These are phyloP conservation scores for Tolypocladium cylindrosporum DNA, from an alignment of 2,329 filamentous ascomycete species.

Conservation along the genomic window DNA sequence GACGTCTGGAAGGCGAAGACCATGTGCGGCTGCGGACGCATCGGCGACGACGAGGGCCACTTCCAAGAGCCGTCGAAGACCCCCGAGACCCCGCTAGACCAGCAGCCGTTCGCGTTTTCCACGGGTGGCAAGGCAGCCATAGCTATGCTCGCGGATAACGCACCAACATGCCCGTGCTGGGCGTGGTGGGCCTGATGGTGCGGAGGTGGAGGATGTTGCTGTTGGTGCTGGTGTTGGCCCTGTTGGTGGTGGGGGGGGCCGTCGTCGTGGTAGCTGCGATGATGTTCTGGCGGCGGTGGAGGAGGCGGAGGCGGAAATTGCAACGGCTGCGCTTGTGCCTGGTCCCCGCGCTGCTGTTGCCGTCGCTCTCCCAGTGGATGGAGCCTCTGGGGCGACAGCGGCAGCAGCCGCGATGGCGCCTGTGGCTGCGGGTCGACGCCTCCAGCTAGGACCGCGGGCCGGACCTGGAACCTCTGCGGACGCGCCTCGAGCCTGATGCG, in stretches of 20 bases:
- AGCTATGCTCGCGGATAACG: not conserved
- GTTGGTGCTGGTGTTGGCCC: not conserved
- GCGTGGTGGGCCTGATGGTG: not conserved
- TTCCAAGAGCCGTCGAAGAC: slow-evolving; percentile 3
- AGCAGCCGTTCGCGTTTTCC: not conserved
- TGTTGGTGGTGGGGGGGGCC: not conserved
- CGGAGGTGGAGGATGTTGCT: not conserved
- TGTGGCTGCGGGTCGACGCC: not conserved
- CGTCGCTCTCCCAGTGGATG: not conserved
- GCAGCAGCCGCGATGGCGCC: not conserved
- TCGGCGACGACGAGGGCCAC: slow-evolving; percentile 2
- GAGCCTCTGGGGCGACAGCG: not conserved
- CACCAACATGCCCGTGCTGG: not conserved
- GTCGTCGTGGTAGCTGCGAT: not conserved
- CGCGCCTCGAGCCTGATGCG: slow-evolving; percentile 10
- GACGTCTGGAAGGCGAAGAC: not conserved
- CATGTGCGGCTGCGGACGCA: not conserved
- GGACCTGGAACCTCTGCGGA: not conserved
- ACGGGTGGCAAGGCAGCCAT: not conserved
- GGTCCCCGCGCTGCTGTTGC: not conserved
- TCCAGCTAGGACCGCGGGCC: not conserved
- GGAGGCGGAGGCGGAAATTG: not conserved
- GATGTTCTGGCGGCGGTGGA: not conserved
- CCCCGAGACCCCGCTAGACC: not conserved
- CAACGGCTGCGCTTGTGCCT: not conserved